phyloP scores from a whole-genome alignment of 768 basidiomycete genomes.

The Lactifluus hygrophoroides region DNA sequence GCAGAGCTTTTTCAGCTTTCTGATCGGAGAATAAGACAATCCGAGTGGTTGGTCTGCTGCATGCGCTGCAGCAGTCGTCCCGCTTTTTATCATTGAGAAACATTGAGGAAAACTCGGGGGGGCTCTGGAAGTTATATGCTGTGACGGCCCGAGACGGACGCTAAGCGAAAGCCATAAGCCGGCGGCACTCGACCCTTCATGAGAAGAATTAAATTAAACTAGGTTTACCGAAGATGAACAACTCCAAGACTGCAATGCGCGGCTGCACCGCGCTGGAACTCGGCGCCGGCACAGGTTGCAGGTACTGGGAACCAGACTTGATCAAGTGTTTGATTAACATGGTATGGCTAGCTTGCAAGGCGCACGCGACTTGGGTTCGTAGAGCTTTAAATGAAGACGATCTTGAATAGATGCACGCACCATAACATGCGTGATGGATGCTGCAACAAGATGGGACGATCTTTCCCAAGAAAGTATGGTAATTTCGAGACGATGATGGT shows the following conservation, averaged over 20 bases:
- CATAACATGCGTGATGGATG: slow-evolving; percentile 17
- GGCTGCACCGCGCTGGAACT: slow-evolving; percentile 12
- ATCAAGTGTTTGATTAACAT: neutral
- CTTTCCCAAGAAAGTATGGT: neutral
- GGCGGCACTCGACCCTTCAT: slow-evolving; percentile 7
- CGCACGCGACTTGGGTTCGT: neutral
- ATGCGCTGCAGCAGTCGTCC: neutral
- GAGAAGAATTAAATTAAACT: slow-evolving; percentile 13
- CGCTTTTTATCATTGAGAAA: neutral
- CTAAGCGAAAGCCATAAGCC: slow-evolving; percentile 18
- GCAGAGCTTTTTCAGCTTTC: neutral
- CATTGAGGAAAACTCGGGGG: slow-evolving; percentile 10
- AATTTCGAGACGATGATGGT: neutral
- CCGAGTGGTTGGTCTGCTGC: slow-evolving; percentile 1
- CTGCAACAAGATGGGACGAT: slow-evolving; percentile 3
- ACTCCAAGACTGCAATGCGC: slow-evolving; percentile 9
- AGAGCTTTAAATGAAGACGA: neutral
- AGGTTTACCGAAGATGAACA: slow-evolving; percentile 16
- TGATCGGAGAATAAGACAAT: slow-evolving; percentile 16
- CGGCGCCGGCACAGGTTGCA: slow-evolving; percentile 9
- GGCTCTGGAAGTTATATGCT: neutral
- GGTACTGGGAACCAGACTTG: neutral
- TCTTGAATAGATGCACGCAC: slow-evolving; percentile 4
- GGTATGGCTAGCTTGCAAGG: neutral
- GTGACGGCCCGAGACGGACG: slow-evolving; percentile 4